Percentiles rank a stretch among this genome's conserved stretches.
Conservation (phyloP, 1,139 yeast species). For the Blastobotrys petasosporus region DNA sequence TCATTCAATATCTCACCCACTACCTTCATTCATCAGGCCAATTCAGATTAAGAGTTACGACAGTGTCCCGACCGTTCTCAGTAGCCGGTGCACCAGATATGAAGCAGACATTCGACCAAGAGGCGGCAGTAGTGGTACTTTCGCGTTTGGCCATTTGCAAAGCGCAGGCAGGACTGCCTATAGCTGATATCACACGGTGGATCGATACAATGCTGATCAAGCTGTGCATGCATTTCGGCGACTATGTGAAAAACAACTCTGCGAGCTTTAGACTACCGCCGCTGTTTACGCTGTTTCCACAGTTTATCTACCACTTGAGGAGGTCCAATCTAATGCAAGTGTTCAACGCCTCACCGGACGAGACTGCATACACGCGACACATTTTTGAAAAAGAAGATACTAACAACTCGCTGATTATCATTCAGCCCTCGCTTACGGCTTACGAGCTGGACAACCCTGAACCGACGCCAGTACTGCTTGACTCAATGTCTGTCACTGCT, state of each 20-base stretch:
- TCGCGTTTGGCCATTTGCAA: conserved; percentile 50
- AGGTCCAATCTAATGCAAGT: conserved; percentile 65
- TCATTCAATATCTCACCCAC: conserved; percentile 61
- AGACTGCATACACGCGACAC: conserved; percentile 64
- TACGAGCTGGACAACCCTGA: conserved; percentile 53
- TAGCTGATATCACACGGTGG: conserved; percentile 65
- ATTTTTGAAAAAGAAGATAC: conserved; percentile 62
- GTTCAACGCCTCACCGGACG: conserved; percentile 76
- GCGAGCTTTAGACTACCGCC: conserved; percentile 65
- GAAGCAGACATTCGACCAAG: conserved; percentile 52
- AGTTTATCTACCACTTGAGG: conserved; percentile 65
- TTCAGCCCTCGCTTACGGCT: conserved; percentile 66
- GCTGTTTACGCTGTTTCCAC: conserved; percentile 67
- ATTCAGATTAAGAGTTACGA: conserved; percentile 43
- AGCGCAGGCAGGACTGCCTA: conserved; percentile 45
- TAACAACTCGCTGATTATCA: conserved; percentile 61
- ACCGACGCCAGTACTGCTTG: conserved; percentile 60
- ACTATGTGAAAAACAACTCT: conserved; percentile 61
- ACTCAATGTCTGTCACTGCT: conserved; percentile 59
- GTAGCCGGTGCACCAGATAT: conserved; percentile 19
- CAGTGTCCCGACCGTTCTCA: conserved; percentile 28
- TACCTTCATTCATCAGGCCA: conserved; percentile 52
- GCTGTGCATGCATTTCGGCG: conserved; percentile 71
- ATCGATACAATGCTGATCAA: conserved; percentile 70
- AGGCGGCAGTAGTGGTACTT: conserved; percentile 59